Percentiles rank a stretch among this genome's conserved stretches.
Conservation (phyloP, 768 basidiomycete species). For the Mycena leptocephala region DNA sequence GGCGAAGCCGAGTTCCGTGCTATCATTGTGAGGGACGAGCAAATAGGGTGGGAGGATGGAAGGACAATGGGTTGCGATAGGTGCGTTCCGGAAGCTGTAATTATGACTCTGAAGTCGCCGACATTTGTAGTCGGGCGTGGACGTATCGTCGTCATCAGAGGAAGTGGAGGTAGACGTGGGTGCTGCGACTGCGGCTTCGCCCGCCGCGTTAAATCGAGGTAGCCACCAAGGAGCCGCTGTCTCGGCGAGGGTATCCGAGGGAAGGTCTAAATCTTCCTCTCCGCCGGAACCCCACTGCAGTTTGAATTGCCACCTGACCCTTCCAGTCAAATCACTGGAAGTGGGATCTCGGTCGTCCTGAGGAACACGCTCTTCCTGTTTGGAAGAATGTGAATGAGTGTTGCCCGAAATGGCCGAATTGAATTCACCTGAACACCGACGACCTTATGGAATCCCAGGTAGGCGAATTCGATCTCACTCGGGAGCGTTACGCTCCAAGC, state of each 20-base stretch:
- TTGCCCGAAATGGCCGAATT: background rate
- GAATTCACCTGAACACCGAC: slow-evolving; percentile 55
- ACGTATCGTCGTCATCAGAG: slow-evolving; percentile 38
- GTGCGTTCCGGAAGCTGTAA: slow-evolving; percentile 36
- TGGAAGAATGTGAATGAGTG: background rate
- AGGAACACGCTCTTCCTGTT: slow-evolving; percentile 41
- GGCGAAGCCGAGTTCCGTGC: slow-evolving; percentile 7
- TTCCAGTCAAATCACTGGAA: slow-evolving; percentile 43
- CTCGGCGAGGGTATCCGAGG: background rate
- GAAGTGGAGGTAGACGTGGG: slow-evolving; percentile 42
- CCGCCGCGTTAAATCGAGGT: background rate
- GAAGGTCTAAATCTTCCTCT: slow-evolving; percentile 53
- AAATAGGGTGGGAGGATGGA: slow-evolving; percentile 45
- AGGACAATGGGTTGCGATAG: slow-evolving; percentile 20
- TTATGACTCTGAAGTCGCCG: slow-evolving; percentile 42
- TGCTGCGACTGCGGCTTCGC: background rate
- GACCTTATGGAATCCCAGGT: slow-evolving; percentile 66
- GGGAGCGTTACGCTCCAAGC: slow-evolving; percentile 53
- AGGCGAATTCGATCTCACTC: slow-evolving; percentile 57
- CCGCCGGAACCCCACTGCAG: slow-evolving; percentile 68
- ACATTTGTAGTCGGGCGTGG: slow-evolving; percentile 44
- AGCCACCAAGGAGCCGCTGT: slow-evolving; percentile 47
- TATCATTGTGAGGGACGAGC: slow-evolving; percentile 43
- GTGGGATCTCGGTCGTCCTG: background rate
- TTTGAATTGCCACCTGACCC: slow-evolving; percentile 62